phyloP scores from a whole-genome alignment of 805 yeast genomes.

The Clavispora phyllophila region DNA sequence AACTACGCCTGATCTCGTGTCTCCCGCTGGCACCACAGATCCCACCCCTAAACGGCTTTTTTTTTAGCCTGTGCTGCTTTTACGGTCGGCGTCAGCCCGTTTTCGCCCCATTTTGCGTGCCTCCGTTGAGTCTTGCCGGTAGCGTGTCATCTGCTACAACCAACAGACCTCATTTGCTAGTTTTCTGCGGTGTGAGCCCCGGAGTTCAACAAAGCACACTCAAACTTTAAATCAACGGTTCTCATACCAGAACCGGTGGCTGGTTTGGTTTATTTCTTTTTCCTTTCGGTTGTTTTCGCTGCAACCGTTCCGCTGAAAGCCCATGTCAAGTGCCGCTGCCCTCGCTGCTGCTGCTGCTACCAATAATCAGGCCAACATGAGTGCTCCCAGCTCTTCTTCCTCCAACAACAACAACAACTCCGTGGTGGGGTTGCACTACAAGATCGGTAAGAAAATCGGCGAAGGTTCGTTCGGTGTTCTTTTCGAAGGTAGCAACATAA shows the following conservation, averaged over 20 bases:
- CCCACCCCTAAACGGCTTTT: neutral
- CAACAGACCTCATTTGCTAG: neutral
- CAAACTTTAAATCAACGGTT: neutral
- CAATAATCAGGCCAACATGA: conserved; percentile 18
- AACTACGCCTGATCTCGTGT: neutral
- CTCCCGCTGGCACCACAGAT: neutral
- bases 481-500: conserved; percentile 72
- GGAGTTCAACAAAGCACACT: neutral
- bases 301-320: neutral
- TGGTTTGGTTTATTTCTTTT: neutral
- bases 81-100: neutral
- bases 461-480: conserved; percentile 86
- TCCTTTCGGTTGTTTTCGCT: neutral
- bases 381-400: conserved; percentile 11
- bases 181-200: neutral
- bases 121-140: neutral
- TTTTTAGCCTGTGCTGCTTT: neutral
- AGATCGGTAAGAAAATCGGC: conserved; percentile 78
- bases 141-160: neutral
- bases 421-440: conserved; percentile 65
- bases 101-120: neutral
- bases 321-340: conserved; percentile 31
- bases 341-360: conserved; percentile 37
- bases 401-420: conserved; percentile 27
- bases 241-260: neutral